Percentiles rank a stretch among this genome's conserved stretches.
Conservation (phyloP, 805 yeast species). For the Candida arabinofermentans region DNA sequence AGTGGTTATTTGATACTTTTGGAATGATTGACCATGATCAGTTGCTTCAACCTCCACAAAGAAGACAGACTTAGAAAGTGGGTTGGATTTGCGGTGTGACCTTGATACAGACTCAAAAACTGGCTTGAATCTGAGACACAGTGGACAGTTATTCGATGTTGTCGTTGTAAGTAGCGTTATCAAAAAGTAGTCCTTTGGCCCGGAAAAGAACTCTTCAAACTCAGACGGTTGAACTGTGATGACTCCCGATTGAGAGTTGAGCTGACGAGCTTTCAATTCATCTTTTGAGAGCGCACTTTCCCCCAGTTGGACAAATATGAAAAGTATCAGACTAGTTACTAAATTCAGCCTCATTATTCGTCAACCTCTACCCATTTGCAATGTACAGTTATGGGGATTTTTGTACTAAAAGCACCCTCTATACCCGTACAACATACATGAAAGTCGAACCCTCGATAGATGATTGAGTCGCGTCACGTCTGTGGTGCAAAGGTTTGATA, state of each 20-base stretch:
- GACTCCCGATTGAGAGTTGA: constrained; percentile 30
- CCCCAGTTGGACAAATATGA: constrained; percentile 3
- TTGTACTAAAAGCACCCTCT: too few species aligned
- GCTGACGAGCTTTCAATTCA: constrained; percentile 11
- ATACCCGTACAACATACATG: too few species aligned
- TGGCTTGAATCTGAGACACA: constrained; percentile 43
- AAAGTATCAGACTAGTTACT: not conserved
- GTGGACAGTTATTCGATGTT: constrained; percentile 38
- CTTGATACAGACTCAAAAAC: constrained; percentile 38
- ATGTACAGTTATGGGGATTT: too few species aligned
- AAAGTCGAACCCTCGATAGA: too few species aligned
- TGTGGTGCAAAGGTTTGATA: too few species aligned
- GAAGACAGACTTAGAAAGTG: constrained; percentile 36
- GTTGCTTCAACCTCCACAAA: constrained; percentile 50
- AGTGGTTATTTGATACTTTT: constrained; percentile 38
- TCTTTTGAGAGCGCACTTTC: constrained; percentile 14
- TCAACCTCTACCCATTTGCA: too few species aligned
- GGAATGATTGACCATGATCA: constrained; percentile 39
- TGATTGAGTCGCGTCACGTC: too few species aligned
- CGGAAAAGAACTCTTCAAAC: constrained; percentile 37
- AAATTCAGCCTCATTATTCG: not conserved
- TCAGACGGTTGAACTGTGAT: constrained; percentile 40
- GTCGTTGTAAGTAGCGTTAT: constrained; percentile 52
- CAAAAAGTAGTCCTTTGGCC: constrained; percentile 48
- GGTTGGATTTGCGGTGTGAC: constrained; percentile 42